These are phyloP conservation scores for Nothopassalora personata DNA, from an alignment of 2,329 filamentous ascomycete species.

Conservation along the genomic window DNA sequence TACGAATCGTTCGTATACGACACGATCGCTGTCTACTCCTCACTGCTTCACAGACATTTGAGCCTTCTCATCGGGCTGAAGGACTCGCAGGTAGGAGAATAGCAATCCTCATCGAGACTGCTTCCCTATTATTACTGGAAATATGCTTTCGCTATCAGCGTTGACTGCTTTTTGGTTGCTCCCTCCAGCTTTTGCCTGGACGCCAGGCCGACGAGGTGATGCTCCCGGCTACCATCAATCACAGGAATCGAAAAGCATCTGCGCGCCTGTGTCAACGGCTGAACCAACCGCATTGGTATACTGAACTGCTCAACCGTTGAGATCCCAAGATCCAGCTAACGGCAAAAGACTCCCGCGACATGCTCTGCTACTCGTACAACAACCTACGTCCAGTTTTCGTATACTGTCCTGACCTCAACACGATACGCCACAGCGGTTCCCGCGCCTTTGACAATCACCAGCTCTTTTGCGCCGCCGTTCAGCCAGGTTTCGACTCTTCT, in stretches of 20 bases:
- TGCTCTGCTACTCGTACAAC: conserved; percentile 17
- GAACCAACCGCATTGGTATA: neutral
- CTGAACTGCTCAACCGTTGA: neutral
- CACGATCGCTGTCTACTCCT: neutral
- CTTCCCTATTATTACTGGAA: neutral
- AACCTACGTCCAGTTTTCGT: conserved; percentile 16
- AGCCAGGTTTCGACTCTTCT: conserved; percentile 17
- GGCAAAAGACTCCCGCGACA: conserved; percentile 7
- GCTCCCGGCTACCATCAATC: neutral
- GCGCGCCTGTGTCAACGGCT: neutral
- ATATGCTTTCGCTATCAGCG: neutral
- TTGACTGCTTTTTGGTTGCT: neutral
- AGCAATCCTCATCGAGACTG: neutral
- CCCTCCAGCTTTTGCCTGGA: neutral
- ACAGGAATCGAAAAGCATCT: neutral
- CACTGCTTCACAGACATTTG: neutral
- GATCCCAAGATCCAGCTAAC: neutral
- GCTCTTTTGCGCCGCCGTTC: conserved; percentile 17
- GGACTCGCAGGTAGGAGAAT: neutral
- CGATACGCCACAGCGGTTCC: conserved; percentile 20
- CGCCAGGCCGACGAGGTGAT: neutral
- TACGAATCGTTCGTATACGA: neutral
- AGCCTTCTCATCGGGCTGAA: no score
- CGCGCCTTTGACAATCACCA: conserved; percentile 15
- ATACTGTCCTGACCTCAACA: conserved; percentile 18